A percentile compares a stretch with the other conserved stretches of the same genome.
These are phyloP conservation scores for Ophiostoma triangulosporum DNA, from an alignment of 2,329 filamentous ascomycete genomes.

Conservation along the genomic window DNA sequence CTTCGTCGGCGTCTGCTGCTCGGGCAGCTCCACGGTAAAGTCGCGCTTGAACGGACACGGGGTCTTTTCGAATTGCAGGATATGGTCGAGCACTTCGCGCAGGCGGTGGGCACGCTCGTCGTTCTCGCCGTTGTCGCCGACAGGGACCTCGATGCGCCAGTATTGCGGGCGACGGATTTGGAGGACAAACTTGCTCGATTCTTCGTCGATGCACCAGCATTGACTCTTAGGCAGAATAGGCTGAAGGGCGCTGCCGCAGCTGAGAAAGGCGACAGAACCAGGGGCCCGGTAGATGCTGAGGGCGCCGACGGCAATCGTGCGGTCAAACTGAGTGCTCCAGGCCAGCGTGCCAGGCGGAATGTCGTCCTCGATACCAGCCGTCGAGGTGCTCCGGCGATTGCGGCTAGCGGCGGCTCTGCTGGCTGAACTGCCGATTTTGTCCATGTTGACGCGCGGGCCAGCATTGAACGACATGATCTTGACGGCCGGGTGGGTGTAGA, in stretches of 20 bases:
- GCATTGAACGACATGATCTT: constrained; percentile 49
- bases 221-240: constrained; percentile 82
- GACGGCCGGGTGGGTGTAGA: constrained; percentile 60
- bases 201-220: constrained; percentile 83
- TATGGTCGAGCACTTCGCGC: constrained; percentile 53
- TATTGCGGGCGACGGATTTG: constrained; percentile 73
- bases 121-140: constrained; percentile 45
- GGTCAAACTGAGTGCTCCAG: constrained; percentile 64
- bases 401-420: constrained; percentile 11
- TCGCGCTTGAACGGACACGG: constrained; percentile 70
- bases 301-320: constrained; percentile 65
- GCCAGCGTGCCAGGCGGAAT: constrained; percentile 50
- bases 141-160: constrained; percentile 79
- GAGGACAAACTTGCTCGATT: constrained; percentile 69
- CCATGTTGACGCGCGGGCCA: constrained; percentile 21
- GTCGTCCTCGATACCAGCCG: constrained; percentile 19
- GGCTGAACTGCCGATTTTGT: constrained; percentile 20
- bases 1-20: constrained; percentile 50
- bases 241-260: constrained; percentile 69
- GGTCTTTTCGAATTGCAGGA: constrained; percentile 78
- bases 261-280: constrained; percentile 76
- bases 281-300: constrained; percentile 77
- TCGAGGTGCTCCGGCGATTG: constrained; percentile 7
- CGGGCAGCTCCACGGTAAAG: constrained; percentile 62
- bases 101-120: constrained; percentile 50